Evolutionary conservation across 2,329 filamentous ascomycete species (phyloP).

Genomic region (Amesomyces nigricolor): DNA sequence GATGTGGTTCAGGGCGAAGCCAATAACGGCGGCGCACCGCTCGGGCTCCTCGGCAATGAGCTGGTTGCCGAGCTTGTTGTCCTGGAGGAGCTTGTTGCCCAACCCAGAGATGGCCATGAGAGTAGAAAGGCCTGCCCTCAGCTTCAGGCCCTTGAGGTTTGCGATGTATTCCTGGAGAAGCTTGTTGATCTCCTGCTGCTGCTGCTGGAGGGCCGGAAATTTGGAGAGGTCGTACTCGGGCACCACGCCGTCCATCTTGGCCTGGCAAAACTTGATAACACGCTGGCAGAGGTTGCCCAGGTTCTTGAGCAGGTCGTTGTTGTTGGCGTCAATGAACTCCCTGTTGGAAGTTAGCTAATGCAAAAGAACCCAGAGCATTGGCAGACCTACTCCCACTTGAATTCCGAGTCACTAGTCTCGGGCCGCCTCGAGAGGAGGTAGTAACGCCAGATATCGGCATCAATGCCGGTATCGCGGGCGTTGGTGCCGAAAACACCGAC

Average conservation of each 20-base stretch:
- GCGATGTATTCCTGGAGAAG: conserved; percentile 61
- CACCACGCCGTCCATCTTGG: conserved; percentile 66
- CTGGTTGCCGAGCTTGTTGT: conserved; percentile 38
- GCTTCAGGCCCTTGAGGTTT: conserved; percentile 65
- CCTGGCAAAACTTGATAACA: conserved; percentile 68
- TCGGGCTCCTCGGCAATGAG: conserved; percentile 48
- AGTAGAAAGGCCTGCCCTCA: conserved; percentile 60
- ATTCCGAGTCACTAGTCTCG: conserved; percentile 81
- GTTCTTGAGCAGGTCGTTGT: conserved; percentile 78
- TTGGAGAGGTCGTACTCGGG: conserved; percentile 56
- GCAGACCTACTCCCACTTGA: conserved; percentile 62
- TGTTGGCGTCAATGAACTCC: conserved; percentile 56
- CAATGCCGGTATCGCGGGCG: conserved; percentile 78
- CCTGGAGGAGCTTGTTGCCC: conserved; percentile 46
- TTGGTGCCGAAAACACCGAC: conserved; percentile 90
- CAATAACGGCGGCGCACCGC: conserved; percentile 56
- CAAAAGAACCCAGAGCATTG: background rate
- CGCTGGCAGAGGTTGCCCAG: conserved; percentile 71
- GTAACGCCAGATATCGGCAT: conserved; percentile 87
- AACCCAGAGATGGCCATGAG: conserved; percentile 56
- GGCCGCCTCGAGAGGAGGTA: conserved; percentile 82
- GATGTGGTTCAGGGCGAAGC: conserved; percentile 76
- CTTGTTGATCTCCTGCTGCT: conserved; percentile 58
- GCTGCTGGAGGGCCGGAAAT: conserved; percentile 45
- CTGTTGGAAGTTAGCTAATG: conserved; percentile 4